phyloP scores from a whole-genome alignment of 768 basidiomycete species.

The Polyporus arcularius region DNA sequence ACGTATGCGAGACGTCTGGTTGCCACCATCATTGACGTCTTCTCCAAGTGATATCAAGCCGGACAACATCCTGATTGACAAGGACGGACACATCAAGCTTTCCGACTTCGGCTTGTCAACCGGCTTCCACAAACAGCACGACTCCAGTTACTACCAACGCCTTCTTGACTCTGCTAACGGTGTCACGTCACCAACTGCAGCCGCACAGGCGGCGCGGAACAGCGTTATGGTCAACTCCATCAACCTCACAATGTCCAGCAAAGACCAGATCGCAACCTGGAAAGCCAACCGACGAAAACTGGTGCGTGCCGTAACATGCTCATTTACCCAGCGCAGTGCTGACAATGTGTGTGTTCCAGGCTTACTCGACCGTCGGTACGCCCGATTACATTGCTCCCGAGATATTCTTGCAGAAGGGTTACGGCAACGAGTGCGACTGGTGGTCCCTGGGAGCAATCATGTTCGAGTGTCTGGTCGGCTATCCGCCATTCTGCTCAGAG shows the following conservation, averaged over 20 bases:
- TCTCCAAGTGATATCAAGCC: slow-evolving; percentile 91
- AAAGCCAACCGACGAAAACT: slow-evolving; percentile 97
- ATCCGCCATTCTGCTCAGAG: slow-evolving; percentile 96
- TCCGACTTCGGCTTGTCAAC: slow-evolving; percentile 99
- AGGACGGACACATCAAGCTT: slow-evolving; percentile 94
- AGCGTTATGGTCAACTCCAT: slow-evolving; percentile 98
- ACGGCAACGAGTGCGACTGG: slow-evolving; percentile 98
- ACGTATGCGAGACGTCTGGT: slow-evolving; percentile 27
- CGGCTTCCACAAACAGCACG: slow-evolving; percentile 99
- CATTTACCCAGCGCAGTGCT: background rate
- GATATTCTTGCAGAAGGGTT: slow-evolving; percentile 96
- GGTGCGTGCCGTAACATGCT: slow-evolving; percentile 41
- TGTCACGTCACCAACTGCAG: slow-evolving; percentile 41
- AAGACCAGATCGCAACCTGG: slow-evolving; percentile 96
- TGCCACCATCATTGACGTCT: slow-evolving; percentile 6
- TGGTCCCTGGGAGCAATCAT: slow-evolving; percentile 99
- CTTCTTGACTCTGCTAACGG: slow-evolving; percentile 71
- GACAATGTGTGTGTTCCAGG: slow-evolving; percentile 45
- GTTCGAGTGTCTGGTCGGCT: slow-evolving; percentile 97
- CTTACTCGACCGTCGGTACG: slow-evolving; percentile 97
- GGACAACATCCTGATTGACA: slow-evolving; percentile 98
- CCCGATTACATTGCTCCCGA: slow-evolving; percentile 97
- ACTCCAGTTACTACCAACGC: slow-evolving; percentile 92
- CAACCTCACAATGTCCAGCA: slow-evolving; percentile 91
- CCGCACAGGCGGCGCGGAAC: slow-evolving; percentile 62